phyloP scores from a whole-genome alignment of 805 yeast species.

The Saturnispora zaruensis region DNA sequence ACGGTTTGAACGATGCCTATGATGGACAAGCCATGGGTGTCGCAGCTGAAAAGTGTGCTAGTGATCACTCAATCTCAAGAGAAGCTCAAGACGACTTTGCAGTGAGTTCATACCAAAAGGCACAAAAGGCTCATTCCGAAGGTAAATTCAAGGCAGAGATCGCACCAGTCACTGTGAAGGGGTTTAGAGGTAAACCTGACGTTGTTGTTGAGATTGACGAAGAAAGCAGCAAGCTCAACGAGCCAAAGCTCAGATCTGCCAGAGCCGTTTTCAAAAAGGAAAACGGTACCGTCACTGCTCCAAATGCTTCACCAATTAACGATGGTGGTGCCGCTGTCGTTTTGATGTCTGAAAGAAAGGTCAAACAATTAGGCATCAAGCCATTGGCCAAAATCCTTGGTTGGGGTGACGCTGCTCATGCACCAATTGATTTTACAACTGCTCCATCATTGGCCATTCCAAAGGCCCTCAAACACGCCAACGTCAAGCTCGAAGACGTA shows the following conservation, averaged over 20 bases:
- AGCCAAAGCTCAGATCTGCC: conserved; percentile 66
- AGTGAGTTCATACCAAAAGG: conserved; percentile 73
- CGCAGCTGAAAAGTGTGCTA: conserved; percentile 94
- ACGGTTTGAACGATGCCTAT: conserved; percentile 91
- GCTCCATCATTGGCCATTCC: conserved; percentile 94
- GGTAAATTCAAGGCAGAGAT: conserved; percentile 83
- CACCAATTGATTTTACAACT: conserved; percentile 91
- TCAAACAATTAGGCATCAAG: conserved; percentile 75
- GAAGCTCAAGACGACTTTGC: conserved; percentile 89
- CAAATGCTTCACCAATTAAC: conserved; percentile 91
- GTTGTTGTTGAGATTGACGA: conserved; percentile 67
- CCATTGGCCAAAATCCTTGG: conserved; percentile 87
- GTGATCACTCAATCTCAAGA: conserved; percentile 66
- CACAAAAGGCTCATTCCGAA: conserved; percentile 66
- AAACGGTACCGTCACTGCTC: conserved; percentile 93
- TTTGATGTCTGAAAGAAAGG: conserved; percentile 74
- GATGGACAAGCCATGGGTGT: conserved; percentile 89
- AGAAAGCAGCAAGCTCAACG: conserved; percentile 72
- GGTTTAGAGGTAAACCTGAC: conserved; percentile 86
- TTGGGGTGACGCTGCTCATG: conserved; percentile 98
- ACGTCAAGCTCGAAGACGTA: conserved; percentile 52
- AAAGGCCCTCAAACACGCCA: conserved; percentile 88
- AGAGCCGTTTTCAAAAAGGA: conserved; percentile 93
- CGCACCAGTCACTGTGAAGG: conserved; percentile 81
- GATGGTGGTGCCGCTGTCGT: conserved; percentile 98